A percentile compares a stretch with the other conserved stretches of the same genome.
Conservation (phyloP, 768 basidiomycete species). For the Hericium coralloides region DNA sequence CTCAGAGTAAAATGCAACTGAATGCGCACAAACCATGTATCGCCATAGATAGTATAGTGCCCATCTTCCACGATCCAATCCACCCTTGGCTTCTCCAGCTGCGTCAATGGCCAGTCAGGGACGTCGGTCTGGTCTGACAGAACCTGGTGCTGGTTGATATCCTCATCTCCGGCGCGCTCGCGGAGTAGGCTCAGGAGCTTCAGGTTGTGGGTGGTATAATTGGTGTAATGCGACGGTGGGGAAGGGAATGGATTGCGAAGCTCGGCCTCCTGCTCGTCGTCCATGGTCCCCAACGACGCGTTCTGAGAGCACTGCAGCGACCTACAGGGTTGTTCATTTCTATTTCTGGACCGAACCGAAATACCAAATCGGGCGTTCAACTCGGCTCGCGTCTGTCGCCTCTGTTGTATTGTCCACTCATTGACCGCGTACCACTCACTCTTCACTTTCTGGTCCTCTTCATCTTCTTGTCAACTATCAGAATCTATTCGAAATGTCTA, state of each 20-base stretch:
- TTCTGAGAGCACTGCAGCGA: neutral
- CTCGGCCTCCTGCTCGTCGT: slow-evolving; percentile 65
- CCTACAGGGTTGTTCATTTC: neutral
- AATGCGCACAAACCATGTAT: slow-evolving; percentile 75
- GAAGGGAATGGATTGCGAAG: slow-evolving; percentile 85
- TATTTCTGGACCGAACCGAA: neutral
- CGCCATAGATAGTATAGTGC: slow-evolving; percentile 77
- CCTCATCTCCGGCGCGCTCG: slow-evolving; percentile 34
- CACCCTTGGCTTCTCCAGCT: slow-evolving; percentile 78
- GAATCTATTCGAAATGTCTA: slow-evolving; percentile 41
- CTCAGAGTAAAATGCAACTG: neutral
- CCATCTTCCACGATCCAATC: slow-evolving; percentile 90
- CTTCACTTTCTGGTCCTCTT: too few species aligned
- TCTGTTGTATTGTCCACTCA: neutral
- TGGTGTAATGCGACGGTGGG: slow-evolving; percentile 76
- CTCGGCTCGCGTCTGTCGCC: neutral
- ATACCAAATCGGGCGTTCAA: neutral
- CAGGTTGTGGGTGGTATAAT: slow-evolving; percentile 70
- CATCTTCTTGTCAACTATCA: too few species aligned
- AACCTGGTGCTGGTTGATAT: slow-evolving; percentile 49
- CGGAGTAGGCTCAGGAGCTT: slow-evolving; percentile 53
- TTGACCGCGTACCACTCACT: too few species aligned
- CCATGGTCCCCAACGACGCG: neutral
- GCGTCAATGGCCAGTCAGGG: slow-evolving; percentile 67
- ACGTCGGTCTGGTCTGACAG: slow-evolving; percentile 65